Percentiles rank a stretch among this genome's conserved stretches.
phyloP scores from a whole-genome alignment of 1,139 yeast genomes.

The Suhomyces bokatorum region DNA sequence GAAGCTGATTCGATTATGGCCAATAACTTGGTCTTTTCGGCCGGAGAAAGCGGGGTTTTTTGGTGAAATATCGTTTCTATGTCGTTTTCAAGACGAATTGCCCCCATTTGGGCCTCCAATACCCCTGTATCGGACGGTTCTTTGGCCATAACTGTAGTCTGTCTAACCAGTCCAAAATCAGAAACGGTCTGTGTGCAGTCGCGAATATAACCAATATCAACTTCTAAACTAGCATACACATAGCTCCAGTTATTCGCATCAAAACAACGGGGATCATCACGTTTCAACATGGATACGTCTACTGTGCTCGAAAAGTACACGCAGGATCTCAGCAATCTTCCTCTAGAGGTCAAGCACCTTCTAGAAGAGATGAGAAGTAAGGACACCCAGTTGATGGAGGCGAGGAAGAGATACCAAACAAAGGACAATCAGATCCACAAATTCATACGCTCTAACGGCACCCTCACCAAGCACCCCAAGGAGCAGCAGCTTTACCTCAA shows the following conservation, averaged over 20 bases:
- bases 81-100: background rate
- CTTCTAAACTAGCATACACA: background rate
- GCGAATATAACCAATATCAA: background rate
- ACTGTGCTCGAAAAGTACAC: slow-evolving; percentile 51
- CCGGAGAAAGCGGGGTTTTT: background rate
- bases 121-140: background rate
- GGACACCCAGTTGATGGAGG: slow-evolving; percentile 68
- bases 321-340: slow-evolving; percentile 71
- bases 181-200: background rate
- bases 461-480: slow-evolving; percentile 77
- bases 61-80: background rate
- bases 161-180: background rate
- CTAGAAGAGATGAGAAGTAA: slow-evolving; percentile 75
- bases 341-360: slow-evolving; percentile 82
- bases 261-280: background rate
- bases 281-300: slow-evolving; percentile 43
- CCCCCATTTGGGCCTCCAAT: background rate
- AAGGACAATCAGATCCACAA: slow-evolving; percentile 81
- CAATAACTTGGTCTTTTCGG: background rate
- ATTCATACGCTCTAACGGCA: slow-evolving; percentile 80
- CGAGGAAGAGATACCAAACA: slow-evolving; percentile 64
- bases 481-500: slow-evolving; percentile 68
- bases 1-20: slow-evolving; percentile 12
- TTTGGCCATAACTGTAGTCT: background rate
- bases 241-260: background rate